Evolutionary conservation across 179 eudicot genomes (phyloP).

Genomic region (Drosera spatulata): DNA sequence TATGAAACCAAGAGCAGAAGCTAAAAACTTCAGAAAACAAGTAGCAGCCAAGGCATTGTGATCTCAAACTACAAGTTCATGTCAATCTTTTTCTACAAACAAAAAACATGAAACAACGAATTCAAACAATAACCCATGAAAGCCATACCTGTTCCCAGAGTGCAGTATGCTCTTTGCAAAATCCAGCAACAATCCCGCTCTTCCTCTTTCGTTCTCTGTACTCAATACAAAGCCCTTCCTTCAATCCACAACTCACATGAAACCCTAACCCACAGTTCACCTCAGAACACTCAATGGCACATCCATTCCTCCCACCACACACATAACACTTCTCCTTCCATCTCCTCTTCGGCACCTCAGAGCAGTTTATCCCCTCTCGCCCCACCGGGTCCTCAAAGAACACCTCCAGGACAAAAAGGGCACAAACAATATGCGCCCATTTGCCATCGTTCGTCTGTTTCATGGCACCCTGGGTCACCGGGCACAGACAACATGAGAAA

Average conservation of each 20-base stretch:
- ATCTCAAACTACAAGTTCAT: no score
- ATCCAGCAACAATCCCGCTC: slow-evolving; percentile 72
- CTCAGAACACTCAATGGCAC: slow-evolving; percentile 83
- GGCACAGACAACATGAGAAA: slow-evolving; percentile 58
- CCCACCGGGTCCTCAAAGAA: slow-evolving; percentile 68
- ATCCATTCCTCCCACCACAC: slow-evolving; percentile 44
- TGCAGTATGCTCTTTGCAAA: slow-evolving; percentile 60
- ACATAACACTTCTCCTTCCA: slow-evolving; percentile 53
- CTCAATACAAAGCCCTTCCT: slow-evolving; percentile 68
- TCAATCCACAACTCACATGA: slow-evolving; percentile 85
- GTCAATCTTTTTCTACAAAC: no score
- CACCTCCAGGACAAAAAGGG: slow-evolving; percentile 76
- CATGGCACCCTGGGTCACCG: slow-evolving; percentile 52
- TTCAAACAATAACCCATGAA: neutral
- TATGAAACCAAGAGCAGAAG: neutral
- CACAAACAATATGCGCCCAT: slow-evolving; percentile 84
- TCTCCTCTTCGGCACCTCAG: slow-evolving; percentile 43
- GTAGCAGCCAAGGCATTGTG: no score
- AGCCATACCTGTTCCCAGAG: slow-evolving; percentile 58
- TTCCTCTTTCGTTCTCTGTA: slow-evolving; percentile 41
- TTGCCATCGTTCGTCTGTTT: slow-evolving; percentile 47
- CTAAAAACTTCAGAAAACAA: neutral
- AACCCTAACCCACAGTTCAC: slow-evolving; percentile 49
- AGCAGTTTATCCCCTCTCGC: slow-evolving; percentile 65
- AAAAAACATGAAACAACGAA: neutral